These are phyloP conservation scores for Didymella sp. DNA, from an alignment of 2,329 filamentous ascomycete genomes.

Conservation along the genomic window DNA sequence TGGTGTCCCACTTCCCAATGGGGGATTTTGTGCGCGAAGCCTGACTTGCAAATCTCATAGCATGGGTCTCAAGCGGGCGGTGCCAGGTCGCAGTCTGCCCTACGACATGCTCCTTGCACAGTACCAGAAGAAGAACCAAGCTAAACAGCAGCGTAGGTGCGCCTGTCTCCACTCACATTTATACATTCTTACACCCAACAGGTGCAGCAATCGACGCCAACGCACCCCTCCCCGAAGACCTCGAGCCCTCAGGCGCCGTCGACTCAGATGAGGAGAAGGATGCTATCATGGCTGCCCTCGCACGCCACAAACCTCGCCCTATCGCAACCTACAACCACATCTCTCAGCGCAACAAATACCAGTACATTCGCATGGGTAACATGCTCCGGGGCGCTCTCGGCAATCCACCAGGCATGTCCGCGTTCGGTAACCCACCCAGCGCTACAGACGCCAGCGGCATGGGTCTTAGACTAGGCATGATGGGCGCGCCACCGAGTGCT, in stretches of 20 bases:
- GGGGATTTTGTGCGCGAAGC: conserved; percentile 84
- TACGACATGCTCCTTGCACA: conserved; percentile 84
- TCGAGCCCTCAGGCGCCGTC: conserved; percentile 72
- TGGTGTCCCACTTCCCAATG: conserved; percentile 84
- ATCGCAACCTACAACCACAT: conserved; percentile 69
- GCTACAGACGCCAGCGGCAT: conserved; percentile 32
- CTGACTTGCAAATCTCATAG: conserved; percentile 92
- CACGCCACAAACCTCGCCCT: conserved; percentile 78
- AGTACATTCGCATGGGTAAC: conserved; percentile 68
- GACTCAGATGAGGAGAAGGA: conserved; percentile 96
- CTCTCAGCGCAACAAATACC: conserved; percentile 62
- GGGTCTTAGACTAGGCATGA: conserved; percentile 39
- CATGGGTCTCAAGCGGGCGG: conserved; percentile 93
- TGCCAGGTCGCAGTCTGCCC: conserved; percentile 83
- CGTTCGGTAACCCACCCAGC: conserved; percentile 31
- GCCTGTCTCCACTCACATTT: neutral
- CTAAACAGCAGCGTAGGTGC: conserved; percentile 88
- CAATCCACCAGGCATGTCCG: conserved; percentile 46
- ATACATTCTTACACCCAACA: conserved; percentile 47
- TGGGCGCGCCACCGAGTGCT: conserved; percentile 43
- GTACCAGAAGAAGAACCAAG: conserved; percentile 92
- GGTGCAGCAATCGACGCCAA: conserved; percentile 95
- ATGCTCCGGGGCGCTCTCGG: conserved; percentile 67
- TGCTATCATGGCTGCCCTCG: conserved; percentile 79
- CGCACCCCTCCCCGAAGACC: conserved; percentile 85